These are phyloP conservation scores for Cardamine occulta DNA, from an alignment of 345 rosid genomes.

Conservation along the genomic window DNA sequence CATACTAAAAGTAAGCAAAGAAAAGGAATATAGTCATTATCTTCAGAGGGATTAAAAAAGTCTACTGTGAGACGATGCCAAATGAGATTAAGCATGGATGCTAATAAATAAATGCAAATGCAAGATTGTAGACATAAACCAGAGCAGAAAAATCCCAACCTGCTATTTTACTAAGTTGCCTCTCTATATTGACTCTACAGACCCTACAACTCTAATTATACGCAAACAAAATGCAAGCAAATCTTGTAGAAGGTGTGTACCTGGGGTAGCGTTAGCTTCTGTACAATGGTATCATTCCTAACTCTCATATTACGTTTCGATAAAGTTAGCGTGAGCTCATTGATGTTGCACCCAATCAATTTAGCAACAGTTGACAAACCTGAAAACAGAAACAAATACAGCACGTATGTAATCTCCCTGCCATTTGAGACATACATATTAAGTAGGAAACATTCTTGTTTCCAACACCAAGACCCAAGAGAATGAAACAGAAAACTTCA, in stretches of 20 bases:
- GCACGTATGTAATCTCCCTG: conserved; percentile 13
- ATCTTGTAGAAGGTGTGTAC: conserved; percentile 46
- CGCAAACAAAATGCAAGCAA: conserved; percentile 8
- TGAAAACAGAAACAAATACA: conserved; percentile 39
- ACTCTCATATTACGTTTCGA: conserved; percentile 95
- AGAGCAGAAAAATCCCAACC: not conserved
- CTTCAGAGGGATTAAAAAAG: not conserved
- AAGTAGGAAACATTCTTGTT: conserved; percentile 5
- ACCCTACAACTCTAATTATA: conserved; percentile 14
- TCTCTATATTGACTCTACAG: conserved; percentile 15
- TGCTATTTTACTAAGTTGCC: conserved; percentile 8
- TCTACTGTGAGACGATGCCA: conserved; percentile 10
- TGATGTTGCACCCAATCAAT: conserved; percentile 76
- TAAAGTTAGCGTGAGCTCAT: conserved; percentile 71
- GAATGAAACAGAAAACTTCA: conserved; percentile 24
- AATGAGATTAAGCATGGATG: conserved; percentile 7
- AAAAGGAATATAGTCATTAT: not conserved
- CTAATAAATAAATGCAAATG: conserved; percentile 3
- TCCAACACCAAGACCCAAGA: conserved; percentile 14
- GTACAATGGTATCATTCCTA: conserved; percentile 87
- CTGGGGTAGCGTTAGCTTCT: conserved; percentile 86
- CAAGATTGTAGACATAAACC: not conserved
- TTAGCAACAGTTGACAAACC: conserved; percentile 76
- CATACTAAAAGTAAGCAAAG: conserved; percentile 7
- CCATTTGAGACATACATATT: not conserved